Evolutionary conservation across 2,329 filamentous ascomycete genomes (phyloP).

Genomic region (Apiospora phragmitis): DNA sequence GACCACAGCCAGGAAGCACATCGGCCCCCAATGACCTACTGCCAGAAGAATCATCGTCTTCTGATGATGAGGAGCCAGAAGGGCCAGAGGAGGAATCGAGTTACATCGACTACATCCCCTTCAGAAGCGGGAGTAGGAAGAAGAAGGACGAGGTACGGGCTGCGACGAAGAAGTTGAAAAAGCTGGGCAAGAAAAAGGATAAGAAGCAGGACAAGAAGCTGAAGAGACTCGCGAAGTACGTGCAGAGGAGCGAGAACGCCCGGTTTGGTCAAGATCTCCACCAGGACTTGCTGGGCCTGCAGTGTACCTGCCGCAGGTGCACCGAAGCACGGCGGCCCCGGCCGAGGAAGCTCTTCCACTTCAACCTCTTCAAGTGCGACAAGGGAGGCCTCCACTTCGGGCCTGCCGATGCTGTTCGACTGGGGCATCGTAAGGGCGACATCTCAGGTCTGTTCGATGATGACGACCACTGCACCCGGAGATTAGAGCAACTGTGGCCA

Average conservation of each 20-base stretch:
- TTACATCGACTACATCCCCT: background rate
- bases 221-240: background rate
- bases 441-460: background rate
- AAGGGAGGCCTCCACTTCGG: background rate
- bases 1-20: background rate
- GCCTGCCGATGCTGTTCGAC: background rate
- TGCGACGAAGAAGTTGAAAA: background rate
- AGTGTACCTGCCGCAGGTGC: background rate
- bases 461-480: background rate
- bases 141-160: background rate
- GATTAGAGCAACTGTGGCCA: background rate
- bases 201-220: background rate
- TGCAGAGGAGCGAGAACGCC: background rate
- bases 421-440: background rate
- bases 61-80: background rate
- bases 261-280: background rate
- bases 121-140: background rate
- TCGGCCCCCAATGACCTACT: background rate
- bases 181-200: background rate
- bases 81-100: background rate
- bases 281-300: background rate
- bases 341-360: background rate
- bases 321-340: background rate
- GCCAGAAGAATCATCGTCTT: background rate
- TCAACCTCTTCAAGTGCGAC: slow-evolving; percentile 1